Conservation (phyloP, 495 filamentous ascomycete species). For the Aspergillus incahuasiensis region DNA sequence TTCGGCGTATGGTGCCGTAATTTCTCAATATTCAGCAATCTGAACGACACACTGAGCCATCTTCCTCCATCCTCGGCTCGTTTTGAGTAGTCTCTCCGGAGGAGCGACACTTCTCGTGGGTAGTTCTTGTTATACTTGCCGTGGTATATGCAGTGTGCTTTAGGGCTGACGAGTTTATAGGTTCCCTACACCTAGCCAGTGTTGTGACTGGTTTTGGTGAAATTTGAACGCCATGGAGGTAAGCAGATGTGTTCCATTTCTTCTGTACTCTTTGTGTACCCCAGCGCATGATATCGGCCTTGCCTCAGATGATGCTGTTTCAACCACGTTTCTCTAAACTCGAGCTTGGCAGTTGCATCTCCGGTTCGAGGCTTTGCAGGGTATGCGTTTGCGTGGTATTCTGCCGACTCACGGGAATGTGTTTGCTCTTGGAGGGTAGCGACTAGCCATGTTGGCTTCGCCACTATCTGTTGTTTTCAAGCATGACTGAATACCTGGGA, state of each 20-base stretch:
- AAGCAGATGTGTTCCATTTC: conserved; percentile 8
- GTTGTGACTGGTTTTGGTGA: neutral
- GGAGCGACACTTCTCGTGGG: neutral
- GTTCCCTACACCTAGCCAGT: neutral
- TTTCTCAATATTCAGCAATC: neutral
- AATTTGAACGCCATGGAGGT: conserved; percentile 13
- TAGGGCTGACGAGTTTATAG: neutral
- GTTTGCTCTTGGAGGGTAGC: neutral
- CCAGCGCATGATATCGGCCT: neutral
- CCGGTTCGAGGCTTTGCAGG: neutral
- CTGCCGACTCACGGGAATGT: neutral
- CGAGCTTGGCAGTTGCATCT: neutral
- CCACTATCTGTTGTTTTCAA: too few species aligned
- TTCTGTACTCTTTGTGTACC: neutral
- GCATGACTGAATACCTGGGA: neutral
- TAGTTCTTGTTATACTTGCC: neutral
- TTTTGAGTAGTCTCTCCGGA: neutral
- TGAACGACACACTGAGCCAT: conserved; percentile 1
- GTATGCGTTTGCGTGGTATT: neutral
- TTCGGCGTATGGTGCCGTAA: neutral
- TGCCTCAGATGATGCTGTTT: neutral
- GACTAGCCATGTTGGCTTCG: neutral
- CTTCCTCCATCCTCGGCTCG: neutral
- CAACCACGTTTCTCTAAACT: neutral
- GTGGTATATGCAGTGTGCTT: neutral